Evolutionary conservation across 2,329 filamentous ascomycete species (phyloP).

Genomic region (Phaeosphaeriaceae sp.): DNA sequence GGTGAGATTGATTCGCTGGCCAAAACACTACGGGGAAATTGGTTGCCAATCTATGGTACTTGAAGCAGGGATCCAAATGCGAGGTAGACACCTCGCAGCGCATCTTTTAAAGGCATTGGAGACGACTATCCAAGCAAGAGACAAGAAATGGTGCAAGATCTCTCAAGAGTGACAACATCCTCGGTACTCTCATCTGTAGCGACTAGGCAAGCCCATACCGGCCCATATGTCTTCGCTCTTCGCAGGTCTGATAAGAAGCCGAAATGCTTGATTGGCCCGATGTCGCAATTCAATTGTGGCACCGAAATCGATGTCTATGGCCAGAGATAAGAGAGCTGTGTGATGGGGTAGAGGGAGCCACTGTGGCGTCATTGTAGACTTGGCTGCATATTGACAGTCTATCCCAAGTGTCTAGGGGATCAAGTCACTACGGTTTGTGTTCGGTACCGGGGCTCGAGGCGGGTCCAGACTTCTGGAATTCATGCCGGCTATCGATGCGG

Average conservation of each 20-base stretch:
- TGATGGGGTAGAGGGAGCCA: no score
- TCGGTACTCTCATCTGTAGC: no score
- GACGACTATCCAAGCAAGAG: no score
- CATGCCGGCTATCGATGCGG: no score
- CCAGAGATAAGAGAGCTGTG: not conserved
- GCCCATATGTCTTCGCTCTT: no score
- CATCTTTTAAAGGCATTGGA: constrained; percentile 24
- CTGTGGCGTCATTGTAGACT: not conserved
- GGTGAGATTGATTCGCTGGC: constrained; percentile 3
- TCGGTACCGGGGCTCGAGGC: no score
- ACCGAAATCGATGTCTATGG: not conserved
- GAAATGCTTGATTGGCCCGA: constrained; percentile 2
- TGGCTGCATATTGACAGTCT: not conserved
- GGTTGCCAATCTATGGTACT: constrained; percentile 7
- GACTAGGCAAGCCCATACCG: no score
- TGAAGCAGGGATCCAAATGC: constrained; percentile 9
- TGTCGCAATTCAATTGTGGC: not conserved
- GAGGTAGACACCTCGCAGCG: constrained; percentile 15
- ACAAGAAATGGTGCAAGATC: no score
- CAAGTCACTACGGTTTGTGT: no score
- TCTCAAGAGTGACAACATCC: no score
- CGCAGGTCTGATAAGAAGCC: no score
- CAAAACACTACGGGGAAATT: constrained; percentile 12
- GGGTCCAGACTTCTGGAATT: no score
- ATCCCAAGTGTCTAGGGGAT: not conserved